These are phyloP conservation scores for Kuraishia ogatae DNA, from an alignment of 805 yeast species.

Conservation along the genomic window DNA sequence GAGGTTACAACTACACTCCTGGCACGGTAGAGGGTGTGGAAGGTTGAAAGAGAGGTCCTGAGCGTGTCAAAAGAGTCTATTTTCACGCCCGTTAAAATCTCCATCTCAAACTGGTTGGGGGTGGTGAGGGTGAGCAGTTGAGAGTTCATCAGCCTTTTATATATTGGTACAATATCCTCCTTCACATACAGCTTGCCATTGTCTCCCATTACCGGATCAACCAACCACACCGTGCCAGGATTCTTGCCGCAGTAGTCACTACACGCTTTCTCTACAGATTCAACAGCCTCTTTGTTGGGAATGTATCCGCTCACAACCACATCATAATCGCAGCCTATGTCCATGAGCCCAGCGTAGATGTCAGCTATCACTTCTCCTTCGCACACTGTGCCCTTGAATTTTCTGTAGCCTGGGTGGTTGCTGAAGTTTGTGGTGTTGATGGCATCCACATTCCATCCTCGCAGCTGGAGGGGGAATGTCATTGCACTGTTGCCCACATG, in stretches of 20 bases:
- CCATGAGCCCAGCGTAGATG: slow-evolving; percentile 46
- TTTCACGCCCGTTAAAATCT: slow-evolving; percentile 39
- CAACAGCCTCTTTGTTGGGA: slow-evolving; percentile 51
- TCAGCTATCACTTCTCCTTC: slow-evolving; percentile 35
- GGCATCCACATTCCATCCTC: slow-evolving; percentile 90
- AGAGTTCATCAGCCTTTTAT: slow-evolving; percentile 33
- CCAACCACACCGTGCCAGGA: slow-evolving; percentile 38
- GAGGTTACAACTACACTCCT: slow-evolving; percentile 53
- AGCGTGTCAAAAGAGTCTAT: slow-evolving; percentile 30
- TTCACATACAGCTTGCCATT: slow-evolving; percentile 75
- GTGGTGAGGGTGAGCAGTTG: slow-evolving; percentile 44
- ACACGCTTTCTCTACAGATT: slow-evolving; percentile 36
- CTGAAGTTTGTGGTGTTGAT: slow-evolving; percentile 84
- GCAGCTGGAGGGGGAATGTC: slow-evolving; percentile 77
- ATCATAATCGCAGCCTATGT: slow-evolving; percentile 44
- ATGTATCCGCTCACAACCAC: slow-evolving; percentile 75
- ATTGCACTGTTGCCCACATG: slow-evolving; percentile 92
- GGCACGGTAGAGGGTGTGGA: slow-evolving; percentile 36
- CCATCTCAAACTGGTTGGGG: slow-evolving; percentile 74
- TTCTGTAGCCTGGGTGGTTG: slow-evolving; percentile 86
- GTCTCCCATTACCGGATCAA: slow-evolving; percentile 93
- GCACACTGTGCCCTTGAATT: slow-evolving; percentile 49
- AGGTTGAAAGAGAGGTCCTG: slow-evolving; percentile 26
- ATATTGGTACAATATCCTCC: slow-evolving; percentile 42
- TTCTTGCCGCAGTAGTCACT: slow-evolving; percentile 18